Percentiles rank a stretch among this genome's conserved stretches.
phyloP scores from a whole-genome alignment of 805 yeast genomes.

The Candida adriatica region DNA sequence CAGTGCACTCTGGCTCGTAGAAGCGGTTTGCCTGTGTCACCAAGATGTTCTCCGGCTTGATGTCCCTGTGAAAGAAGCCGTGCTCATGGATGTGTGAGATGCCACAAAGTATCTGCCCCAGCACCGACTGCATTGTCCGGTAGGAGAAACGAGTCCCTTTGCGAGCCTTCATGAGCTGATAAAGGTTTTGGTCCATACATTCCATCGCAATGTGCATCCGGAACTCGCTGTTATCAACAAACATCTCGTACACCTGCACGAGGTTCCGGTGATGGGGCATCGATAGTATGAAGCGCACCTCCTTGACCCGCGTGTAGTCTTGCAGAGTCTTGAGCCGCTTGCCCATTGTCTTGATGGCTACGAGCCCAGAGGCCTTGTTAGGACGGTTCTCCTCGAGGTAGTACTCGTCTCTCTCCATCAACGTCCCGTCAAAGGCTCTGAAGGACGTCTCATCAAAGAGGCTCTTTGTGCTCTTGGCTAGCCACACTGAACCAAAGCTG shows the following conservation, averaged over 20 bases:
- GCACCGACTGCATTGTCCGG: constrained; percentile 54
- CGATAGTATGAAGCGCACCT: constrained; percentile 56
- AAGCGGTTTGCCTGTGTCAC: constrained; percentile 52
- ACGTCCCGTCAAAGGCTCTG: constrained; percentile 29
- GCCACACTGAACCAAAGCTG: constrained; percentile 64
- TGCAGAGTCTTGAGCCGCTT: constrained; percentile 43
- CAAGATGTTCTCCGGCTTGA: constrained; percentile 89
- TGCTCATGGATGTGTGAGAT: constrained; percentile 71
- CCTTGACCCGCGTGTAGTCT: constrained; percentile 55
- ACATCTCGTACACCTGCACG: constrained; percentile 71
- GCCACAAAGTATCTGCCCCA: constrained; percentile 69
- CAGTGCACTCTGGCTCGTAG: constrained; percentile 33
- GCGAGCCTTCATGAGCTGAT: constrained; percentile 66
- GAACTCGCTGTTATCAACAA: constrained; percentile 54
- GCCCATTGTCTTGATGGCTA: constrained; percentile 81
- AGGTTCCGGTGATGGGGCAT: constrained; percentile 67
- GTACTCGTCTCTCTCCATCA: constrained; percentile 35
- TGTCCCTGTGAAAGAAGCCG: constrained; percentile 77
- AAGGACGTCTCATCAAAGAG: constrained; percentile 15
- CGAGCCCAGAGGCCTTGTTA: constrained; percentile 34
- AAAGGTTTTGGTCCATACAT: constrained; percentile 73
- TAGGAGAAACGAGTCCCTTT: constrained; percentile 46
- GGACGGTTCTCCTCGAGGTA: constrained; percentile 25
- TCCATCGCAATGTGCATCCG: constrained; percentile 85
- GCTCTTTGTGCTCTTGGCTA: constrained; percentile 43